phyloP scores from a whole-genome alignment of 2,329 filamentous ascomycete genomes.

The Chaetothyriales sp. region DNA sequence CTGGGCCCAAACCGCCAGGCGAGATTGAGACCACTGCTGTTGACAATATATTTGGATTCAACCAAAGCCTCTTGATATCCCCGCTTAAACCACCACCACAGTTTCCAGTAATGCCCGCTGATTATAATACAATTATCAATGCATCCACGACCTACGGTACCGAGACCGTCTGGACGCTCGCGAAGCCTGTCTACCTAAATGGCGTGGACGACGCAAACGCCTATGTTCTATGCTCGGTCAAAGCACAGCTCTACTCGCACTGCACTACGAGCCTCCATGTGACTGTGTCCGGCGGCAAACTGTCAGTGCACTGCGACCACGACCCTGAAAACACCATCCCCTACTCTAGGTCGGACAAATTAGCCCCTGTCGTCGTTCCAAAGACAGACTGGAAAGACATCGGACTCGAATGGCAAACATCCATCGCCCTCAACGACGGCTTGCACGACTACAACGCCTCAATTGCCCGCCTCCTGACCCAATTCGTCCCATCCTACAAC shows the following conservation, averaged over 20 bases:
- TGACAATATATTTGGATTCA: slow-evolving; percentile 60
- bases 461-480: slow-evolving; percentile 45
- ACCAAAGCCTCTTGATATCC: slow-evolving; percentile 29
- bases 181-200: slow-evolving; percentile 26
- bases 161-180: slow-evolving; percentile 54
- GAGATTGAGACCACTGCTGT: slow-evolving; percentile 47
- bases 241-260: slow-evolving; percentile 47
- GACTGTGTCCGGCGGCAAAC: slow-evolving; percentile 43
- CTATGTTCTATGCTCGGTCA: slow-evolving; percentile 56
- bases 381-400: slow-evolving; percentile 41
- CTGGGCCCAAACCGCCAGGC: slow-evolving; percentile 20
- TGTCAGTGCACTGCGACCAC: slow-evolving; percentile 52
- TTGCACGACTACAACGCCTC: slow-evolving; percentile 42
- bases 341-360: slow-evolving; percentile 38
- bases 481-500: slow-evolving; percentile 35
- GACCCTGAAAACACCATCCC: slow-evolving; percentile 39
- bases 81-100: slow-evolving; percentile 37
- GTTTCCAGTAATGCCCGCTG: slow-evolving; percentile 41
- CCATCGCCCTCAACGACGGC: slow-evolving; percentile 46
- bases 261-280: slow-evolving; percentile 50
- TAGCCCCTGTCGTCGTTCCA: slow-evolving; percentile 11
- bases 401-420: slow-evolving; percentile 40
- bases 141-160: slow-evolving; percentile 29
- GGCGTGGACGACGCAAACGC: slow-evolving; percentile 14
- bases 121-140: slow-evolving; percentile 56